Evolutionary conservation across 352 stramenopile species (phyloP), one percentile per base, ranked within the genome.

Genomic region (Pythium biforme): DNA sequence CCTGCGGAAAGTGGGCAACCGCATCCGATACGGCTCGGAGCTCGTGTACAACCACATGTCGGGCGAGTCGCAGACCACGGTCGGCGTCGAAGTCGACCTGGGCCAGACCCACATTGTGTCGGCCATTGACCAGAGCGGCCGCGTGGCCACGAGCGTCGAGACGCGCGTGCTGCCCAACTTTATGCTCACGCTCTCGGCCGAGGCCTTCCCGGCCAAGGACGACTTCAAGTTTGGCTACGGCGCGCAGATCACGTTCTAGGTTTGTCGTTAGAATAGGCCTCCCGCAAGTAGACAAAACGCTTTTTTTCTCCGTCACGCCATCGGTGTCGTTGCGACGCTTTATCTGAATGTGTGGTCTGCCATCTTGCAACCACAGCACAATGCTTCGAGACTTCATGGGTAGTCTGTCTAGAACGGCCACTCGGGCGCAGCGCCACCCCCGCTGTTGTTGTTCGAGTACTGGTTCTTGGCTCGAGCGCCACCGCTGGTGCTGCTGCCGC

Each of bases 161-260:
- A 76, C 86, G 47, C 86, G 82, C 54, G 82, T 96, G 73, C 74
- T 94, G 69, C 88, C 86, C 48, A 92, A 93, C 76, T 92, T 96
- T 52, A 75, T 86, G 73, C 73, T 96, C 41, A 81, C 87, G 53
- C 76, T 96, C 41, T 92, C 88, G 37, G 86, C 86, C 54, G 88
- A 95, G 65, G 85, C 81, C 50, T 93, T 85, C 63, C 88, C 88
- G 33, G 77, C 83, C 49, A 94, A 94, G 75, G 85, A 95, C 69
- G 88, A 93, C 62, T 92, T 95, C 73, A 94, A 94, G 73, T 95
- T 96, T 80, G 88, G 88, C 70, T 96, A 96, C 68, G 88, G 88
- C 62, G 84, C 86, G 59, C 83, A 95, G 77, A 84, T 95, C 82
- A 89, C 83, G 60, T 92, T 92, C 73, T 92, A 92, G 75, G 81